phyloP scores from a whole-genome alignment of 148 eudicot species.

The Euryodendron excelsum region DNA sequence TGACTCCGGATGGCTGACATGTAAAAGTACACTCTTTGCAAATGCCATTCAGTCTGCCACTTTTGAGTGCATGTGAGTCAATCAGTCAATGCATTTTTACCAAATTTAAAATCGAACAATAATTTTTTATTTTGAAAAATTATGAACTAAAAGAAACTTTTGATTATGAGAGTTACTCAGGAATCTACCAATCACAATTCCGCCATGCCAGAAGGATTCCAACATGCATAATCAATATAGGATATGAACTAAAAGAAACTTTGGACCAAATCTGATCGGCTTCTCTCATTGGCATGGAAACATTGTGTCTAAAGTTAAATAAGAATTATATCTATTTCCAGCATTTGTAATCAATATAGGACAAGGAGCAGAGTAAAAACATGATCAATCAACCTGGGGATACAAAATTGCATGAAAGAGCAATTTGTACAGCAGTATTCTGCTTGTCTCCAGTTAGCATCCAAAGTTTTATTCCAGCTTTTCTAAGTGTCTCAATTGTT shows the following conservation, averaged over 20 bases:
- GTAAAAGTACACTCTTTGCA: background rate
- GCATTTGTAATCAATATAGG: background rate
- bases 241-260: background rate
- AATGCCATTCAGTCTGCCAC: background rate
- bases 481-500: constrained; percentile 83
- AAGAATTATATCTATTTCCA: background rate
- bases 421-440: constrained; percentile 93
- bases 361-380: background rate
- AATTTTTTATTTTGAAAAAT: background rate
- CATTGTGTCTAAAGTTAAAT: background rate
- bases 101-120: background rate
- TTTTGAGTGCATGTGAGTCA: background rate
- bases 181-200: background rate
- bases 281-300: too few species aligned
- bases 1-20: background rate
- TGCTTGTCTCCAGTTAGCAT: constrained; percentile 99
- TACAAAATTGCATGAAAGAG: constrained; percentile 90
- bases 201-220: background rate
- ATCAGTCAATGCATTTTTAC: background rate
- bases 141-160: constrained; percentile 7
- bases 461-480: constrained; percentile 98
- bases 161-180: background rate
- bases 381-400: constrained; percentile 61
- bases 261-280: too few species aligned
- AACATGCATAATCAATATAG: background rate